These are phyloP conservation scores for Waltiozyma sp. DNA, from an alignment of 1,139 yeast genomes.

Conservation along the genomic window DNA sequence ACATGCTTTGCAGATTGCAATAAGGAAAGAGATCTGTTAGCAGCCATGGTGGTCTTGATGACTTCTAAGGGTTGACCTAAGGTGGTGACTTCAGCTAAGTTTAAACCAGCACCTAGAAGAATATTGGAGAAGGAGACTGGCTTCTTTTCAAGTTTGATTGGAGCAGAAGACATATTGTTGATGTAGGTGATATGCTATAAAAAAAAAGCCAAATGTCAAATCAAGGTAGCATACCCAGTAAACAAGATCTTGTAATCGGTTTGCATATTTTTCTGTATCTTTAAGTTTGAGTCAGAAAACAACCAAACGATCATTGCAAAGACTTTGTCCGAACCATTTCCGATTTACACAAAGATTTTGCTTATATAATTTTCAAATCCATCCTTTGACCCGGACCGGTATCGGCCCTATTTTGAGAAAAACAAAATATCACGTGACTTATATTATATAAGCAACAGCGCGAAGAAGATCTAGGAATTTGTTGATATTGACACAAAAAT, in stretches of 20 bases:
- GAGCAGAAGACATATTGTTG: background rate
- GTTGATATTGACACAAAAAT: background rate
- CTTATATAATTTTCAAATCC: too few relatives aligned
- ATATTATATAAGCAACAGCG: too few relatives aligned
- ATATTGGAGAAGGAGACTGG: slow-evolving; percentile 85
- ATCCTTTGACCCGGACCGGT: too few relatives aligned
- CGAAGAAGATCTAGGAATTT: too few relatives aligned
- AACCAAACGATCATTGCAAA: too few relatives aligned
- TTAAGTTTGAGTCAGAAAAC: too few relatives aligned
- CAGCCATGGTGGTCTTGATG: slow-evolving; percentile 95
- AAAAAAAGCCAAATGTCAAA: background rate
- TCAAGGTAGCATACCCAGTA: too few relatives aligned
- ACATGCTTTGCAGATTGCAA: slow-evolving; percentile 61
- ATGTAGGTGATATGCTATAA: background rate
- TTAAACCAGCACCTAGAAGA: slow-evolving; percentile 86
- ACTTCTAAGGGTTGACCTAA: slow-evolving; percentile 97
- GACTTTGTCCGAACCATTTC: too few relatives aligned
- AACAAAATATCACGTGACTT: too few relatives aligned
- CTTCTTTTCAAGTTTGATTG: slow-evolving; percentile 50
- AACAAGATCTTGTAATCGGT: too few relatives aligned
- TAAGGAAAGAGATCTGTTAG: slow-evolving; percentile 67
- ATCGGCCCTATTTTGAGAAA: too few relatives aligned
- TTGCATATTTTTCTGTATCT: too few relatives aligned
- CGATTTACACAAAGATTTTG: background rate
- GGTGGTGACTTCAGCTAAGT: slow-evolving; percentile 86